These are phyloP conservation scores for Amylocystis lapponica DNA, from an alignment of 768 basidiomycete genomes.

Conservation along the genomic window DNA sequence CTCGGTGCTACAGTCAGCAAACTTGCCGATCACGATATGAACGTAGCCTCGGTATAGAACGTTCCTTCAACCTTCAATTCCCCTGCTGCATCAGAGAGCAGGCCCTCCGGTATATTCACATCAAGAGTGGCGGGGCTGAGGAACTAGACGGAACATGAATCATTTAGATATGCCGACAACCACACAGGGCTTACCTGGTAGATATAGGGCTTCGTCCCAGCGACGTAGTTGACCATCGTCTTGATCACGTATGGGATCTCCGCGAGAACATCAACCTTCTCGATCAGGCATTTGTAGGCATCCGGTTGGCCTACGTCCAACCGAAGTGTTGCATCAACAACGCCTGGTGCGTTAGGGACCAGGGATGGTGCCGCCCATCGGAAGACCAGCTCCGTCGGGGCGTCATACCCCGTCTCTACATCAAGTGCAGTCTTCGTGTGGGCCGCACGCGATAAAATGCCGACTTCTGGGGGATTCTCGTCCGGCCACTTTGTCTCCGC, in stretches of 20 bases:
- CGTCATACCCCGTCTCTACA: conserved; percentile 74
- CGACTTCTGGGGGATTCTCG: conserved; percentile 41
- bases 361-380: conserved; percentile 76
- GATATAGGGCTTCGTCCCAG: conserved; percentile 90
- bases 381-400: conserved; percentile 63
- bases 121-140: conserved; percentile 48
- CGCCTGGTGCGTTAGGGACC: conserved; percentile 43
- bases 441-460: conserved; percentile 56
- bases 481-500: conserved; percentile 76
- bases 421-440: conserved; percentile 63
- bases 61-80: conserved; percentile 53
- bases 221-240: conserved; percentile 88
- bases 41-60: conserved; percentile 88
- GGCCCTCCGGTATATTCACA: conserved; percentile 36
- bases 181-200: conserved; percentile 64
- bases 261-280: conserved; percentile 92
- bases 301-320: conserved; percentile 53
- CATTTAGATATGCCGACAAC: background rate
- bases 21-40: too few species aligned
- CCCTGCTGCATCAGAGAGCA: conserved; percentile 35
- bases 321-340: conserved; percentile 48
- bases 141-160: conserved; percentile 36
- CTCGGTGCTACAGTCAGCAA: too few species aligned
- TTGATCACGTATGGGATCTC: conserved; percentile 93
- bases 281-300: conserved; percentile 70